These are phyloP conservation scores for Protomyces inundatus DNA, from an alignment of 1,139 yeast genomes.

Conservation along the genomic window DNA sequence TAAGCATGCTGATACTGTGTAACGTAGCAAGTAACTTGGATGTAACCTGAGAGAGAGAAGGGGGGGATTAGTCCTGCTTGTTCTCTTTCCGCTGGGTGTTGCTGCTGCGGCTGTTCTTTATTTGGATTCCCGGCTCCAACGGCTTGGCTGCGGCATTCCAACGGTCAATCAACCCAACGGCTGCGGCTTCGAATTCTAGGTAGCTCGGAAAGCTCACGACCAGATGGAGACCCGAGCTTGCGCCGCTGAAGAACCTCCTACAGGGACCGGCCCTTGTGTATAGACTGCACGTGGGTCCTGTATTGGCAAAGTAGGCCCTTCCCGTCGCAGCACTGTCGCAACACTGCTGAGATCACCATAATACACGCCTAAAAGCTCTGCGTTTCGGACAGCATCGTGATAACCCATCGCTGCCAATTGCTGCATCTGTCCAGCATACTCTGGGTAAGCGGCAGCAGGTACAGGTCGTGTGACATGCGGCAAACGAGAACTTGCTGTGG, in stretches of 20 bases:
- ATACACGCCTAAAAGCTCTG: background rate
- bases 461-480: background rate
- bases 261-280: too few relatives aligned
- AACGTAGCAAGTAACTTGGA: background rate
- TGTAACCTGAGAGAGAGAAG: too few relatives aligned
- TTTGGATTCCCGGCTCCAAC: background rate
- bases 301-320: background rate
- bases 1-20: background rate
- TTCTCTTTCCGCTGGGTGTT: background rate
- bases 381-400: background rate
- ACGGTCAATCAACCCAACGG: background rate
- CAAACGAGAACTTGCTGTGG: background rate
- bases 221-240: background rate
- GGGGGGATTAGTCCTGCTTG: too few relatives aligned
- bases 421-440: background rate
- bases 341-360: background rate
- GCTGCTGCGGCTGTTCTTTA: background rate
- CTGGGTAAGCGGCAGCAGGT: background rate
- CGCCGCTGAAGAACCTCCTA: too few relatives aligned
- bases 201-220: background rate
- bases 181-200: too few relatives aligned
- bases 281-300: too few relatives aligned
- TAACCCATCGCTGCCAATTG: background rate
- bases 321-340: background rate
- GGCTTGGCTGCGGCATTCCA: background rate